Base-by-base conservation (phyloP, 257 asterid species). In the Linaria vulgaris region DNA sequence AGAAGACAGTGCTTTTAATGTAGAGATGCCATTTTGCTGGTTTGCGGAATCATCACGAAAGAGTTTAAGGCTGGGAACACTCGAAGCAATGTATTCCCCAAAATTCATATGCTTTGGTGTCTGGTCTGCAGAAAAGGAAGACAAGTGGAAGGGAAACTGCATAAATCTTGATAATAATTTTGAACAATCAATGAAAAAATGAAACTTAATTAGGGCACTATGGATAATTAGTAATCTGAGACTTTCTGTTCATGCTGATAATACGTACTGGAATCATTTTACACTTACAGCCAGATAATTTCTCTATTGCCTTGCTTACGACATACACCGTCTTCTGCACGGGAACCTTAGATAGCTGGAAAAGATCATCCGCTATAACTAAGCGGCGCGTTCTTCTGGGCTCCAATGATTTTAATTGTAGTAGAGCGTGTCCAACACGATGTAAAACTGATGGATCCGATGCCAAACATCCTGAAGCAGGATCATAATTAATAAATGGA, bases 311-410 rank as follows among this genome's bases (percentile, higher is more conserved):
- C 69, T 77, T 87, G 74, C 76, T 74, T n/a, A 94, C 89, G 56
- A 86, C 84, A 70, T 76, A 69, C 37, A 80, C 78, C 27, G 89
- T 85, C 82, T 78, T 87, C 86, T 78, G 88, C 56, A 74, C 56
- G 21, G 97, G 95, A 60, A 84, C 81, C 68, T 83, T 83, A 59
- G 92, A 85, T 21, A 87, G 88, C 85, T 87, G 95, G 88, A 90
- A 94, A 62, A 94, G 95, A 74, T 94, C 99, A 78, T 90, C 97
- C 39, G 99, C 99, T 73, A 94, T 75, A 52, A 90, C 59, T 71
- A 94, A 74, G 67, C 76, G 80, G 16, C 95, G 76, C n/a, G 79
- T 79, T 82, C 81, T 84, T 72, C 78, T 90, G 34, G 88, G 84
- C 75, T 79, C 96, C 47, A 78, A 58, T 10, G 66, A 82, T 27